Percentiles rank a stretch among this genome's conserved stretches.
phyloP scores from a whole-genome alignment of 345 rosid species.

The Diplotaxis tenuifolia region DNA sequence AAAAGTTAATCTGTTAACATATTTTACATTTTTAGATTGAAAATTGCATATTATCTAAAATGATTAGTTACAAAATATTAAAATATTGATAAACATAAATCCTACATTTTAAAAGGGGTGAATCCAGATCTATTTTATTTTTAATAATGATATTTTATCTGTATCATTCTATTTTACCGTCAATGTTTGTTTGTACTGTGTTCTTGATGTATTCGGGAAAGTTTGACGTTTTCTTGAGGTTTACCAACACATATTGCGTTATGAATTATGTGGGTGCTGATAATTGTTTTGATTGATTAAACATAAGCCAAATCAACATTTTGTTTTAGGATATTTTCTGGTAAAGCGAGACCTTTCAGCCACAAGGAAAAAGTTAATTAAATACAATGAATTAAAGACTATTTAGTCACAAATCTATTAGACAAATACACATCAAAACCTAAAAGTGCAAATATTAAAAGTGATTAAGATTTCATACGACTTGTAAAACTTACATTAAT shows the following conservation, averaged over 20 bases:
- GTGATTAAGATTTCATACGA: constrained; percentile 38
- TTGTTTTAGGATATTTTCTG: not conserved
- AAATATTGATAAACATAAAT: no score
- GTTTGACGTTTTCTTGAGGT: not conserved
- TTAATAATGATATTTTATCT: no score
- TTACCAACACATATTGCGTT: not conserved
- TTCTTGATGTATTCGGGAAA: no score
- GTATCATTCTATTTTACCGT: no score
- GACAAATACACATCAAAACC: constrained; percentile 32
- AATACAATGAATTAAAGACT: constrained; percentile 29
- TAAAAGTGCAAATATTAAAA: constrained; percentile 16
- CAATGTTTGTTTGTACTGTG: no score
- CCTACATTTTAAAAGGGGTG: no score
- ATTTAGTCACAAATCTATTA: constrained; percentile 29
- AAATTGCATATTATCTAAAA: no score
- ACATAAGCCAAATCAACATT: constrained; percentile 14
- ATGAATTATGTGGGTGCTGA: not conserved
- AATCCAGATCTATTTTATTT: no score
- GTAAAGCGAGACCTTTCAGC: constrained; percentile 21
- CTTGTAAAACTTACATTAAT: constrained; percentile 21
- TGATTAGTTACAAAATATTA: no score
- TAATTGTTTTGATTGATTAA: constrained; percentile 22
- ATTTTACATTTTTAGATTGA: no score
- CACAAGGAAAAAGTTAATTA: constrained; percentile 29
- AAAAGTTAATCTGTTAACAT: no score